phyloP scores from a whole-genome alignment of 257 asterid genomes.

The Verbascum thapsus region DNA sequence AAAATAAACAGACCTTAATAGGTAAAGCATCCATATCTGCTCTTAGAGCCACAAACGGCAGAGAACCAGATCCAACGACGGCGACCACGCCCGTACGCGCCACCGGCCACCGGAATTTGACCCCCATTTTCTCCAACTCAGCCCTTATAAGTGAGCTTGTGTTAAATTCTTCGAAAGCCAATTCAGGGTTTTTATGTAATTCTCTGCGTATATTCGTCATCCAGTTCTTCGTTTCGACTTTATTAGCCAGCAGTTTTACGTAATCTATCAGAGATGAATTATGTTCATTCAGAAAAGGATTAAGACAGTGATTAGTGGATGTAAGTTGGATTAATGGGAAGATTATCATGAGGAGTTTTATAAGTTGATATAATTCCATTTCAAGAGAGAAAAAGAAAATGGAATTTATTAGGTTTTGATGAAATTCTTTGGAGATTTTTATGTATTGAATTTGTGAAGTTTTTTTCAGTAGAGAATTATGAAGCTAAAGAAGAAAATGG shows the following conservation, averaged over 20 bases:
- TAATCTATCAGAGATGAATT: slow-evolving; percentile 30
- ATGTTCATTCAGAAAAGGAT: slow-evolving; percentile 22
- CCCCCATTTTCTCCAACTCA: slow-evolving; percentile 52
- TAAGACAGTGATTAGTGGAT: background rate
- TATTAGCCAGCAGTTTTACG: slow-evolving; percentile 36
- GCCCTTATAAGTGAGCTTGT: slow-evolving; percentile 46
- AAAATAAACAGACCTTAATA: slow-evolving; percentile 43
- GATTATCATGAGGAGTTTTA: background rate
- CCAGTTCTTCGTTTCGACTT: slow-evolving; percentile 38
- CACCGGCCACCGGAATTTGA: slow-evolving; percentile 52
- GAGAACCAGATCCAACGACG: slow-evolving; percentile 47
- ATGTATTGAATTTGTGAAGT: no score
- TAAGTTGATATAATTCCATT: slow-evolving; percentile 16
- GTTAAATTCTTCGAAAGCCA: slow-evolving; percentile 48
- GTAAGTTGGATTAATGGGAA: background rate
- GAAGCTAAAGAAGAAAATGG: no score
- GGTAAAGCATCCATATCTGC: slow-evolving; percentile 71
- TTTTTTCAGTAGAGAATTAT: no score
- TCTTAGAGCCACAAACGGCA: slow-evolving; percentile 64
- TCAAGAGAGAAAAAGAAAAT: no score
- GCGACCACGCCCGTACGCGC: slow-evolving; percentile 57
- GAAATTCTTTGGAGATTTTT: no score
- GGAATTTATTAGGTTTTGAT: background rate
- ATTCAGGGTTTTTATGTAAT: slow-evolving; percentile 57
- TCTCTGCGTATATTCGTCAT: slow-evolving; percentile 45